These are phyloP conservation scores for Alternaria angustiovoidea DNA, from an alignment of 2,329 filamentous ascomycete species.

Conservation along the genomic window DNA sequence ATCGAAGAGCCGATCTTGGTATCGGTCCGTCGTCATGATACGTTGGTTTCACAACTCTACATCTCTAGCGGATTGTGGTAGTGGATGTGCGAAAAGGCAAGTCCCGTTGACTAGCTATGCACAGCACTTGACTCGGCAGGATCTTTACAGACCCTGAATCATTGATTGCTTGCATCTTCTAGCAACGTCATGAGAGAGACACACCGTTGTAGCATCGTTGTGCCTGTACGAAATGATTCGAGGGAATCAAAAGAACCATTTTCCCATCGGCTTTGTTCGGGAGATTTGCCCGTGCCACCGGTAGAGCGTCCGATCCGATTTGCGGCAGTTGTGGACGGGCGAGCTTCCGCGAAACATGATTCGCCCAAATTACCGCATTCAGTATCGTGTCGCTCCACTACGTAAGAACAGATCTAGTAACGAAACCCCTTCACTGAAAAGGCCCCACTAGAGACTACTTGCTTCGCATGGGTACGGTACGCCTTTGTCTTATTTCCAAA, in stretches of 20 bases:
- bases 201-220: background rate
- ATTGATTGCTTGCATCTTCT: background rate
- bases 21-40: constrained; percentile 7
- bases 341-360: constrained; percentile 4
- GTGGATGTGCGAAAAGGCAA: constrained; percentile 5
- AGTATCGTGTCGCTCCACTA: background rate
- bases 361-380: constrained; percentile 12
- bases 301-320: constrained; percentile 8
- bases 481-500: background rate
- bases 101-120: background rate
- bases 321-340: constrained; percentile 4
- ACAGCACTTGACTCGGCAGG: constrained; percentile 10
- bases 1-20: background rate
- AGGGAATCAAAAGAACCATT: background rate
- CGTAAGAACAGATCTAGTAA: background rate
- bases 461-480: background rate
- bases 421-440: background rate
- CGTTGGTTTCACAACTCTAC: constrained; percentile 1
- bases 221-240: background rate
- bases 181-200: background rate
- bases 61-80: background rate
- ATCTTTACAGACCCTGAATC: constrained; percentile 4
- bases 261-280: background rate
- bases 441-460: background rate
- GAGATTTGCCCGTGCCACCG: constrained; percentile 11